Base-by-base conservation (phyloP, 305 asterid genomes). In the Ilex paraguariensis region DNA sequence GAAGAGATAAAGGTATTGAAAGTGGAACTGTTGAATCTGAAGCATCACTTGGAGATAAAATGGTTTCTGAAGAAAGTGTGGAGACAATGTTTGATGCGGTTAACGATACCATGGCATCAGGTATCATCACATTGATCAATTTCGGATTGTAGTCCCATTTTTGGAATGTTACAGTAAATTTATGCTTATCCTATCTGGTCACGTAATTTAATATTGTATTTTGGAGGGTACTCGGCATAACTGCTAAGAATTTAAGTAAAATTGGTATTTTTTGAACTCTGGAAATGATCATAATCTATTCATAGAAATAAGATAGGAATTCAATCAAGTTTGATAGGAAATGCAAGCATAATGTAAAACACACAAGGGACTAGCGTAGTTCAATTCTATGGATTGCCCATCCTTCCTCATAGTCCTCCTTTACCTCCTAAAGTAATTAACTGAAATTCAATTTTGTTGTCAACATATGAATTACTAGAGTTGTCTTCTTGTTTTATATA, bases 11-110 rank as follows among this genome's bases (percentile, higher is more conserved):
- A 51, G 77, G 31, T 17, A 17, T 9, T 55, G 72, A 50, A 65
- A 66, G 65, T 62, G 84, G 75, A 64, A 74, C 66, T 13, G 73
- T 66, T 72, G 54, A 55, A 49, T 28, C 64, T 67, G 82, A 78
- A 61, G 70, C 44, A 72, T 55, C 66, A 4, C 36, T 49, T 57
- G 84, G 16, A 66, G 77, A 67, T 58, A 69, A 64, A 60, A 70
- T 72, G 60, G 59, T 65, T 56, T 68, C 82, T 63, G 84, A 72
- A 57, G 79, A 65, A 54, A 66, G 40, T 28, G 39, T 45, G 33
- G 72, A 63, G 64, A 69, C 45, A 49, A 75, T 17, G 55, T 46
- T 76, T 44, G 86, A 73, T 66, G 59, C 80, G 13, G 53, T 75
- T 66, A 73, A 52, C 2, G 58, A 64, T 54, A 64, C 53, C 55